phyloP scores from a whole-genome alignment of 768 basidiomycete genomes.

The Rhizopogon vulgaris region DNA sequence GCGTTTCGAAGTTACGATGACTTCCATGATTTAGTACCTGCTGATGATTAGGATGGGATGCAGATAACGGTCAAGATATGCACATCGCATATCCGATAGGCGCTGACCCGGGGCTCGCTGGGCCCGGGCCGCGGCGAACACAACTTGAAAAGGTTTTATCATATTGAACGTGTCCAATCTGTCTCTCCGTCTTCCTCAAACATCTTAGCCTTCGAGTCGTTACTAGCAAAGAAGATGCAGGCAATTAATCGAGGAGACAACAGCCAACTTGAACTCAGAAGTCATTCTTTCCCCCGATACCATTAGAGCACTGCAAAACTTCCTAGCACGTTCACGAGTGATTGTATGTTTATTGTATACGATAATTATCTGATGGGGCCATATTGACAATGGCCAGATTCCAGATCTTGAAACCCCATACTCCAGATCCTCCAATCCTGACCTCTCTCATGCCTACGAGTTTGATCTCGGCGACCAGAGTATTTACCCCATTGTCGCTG shows the following conservation, averaged over 20 bases:
- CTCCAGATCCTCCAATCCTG: constrained; percentile 8
- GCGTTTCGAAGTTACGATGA: constrained; percentile 38
- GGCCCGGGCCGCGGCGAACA: too few species aligned
- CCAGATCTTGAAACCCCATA: background rate
- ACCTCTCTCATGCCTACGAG: constrained; percentile 7
- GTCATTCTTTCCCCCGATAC: background rate
- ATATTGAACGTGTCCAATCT: too few species aligned
- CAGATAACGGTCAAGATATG: too few species aligned
- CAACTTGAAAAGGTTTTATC: too few species aligned
- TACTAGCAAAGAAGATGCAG: background rate
- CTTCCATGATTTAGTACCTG: constrained; percentile 1
- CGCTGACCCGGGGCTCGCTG: too few species aligned
- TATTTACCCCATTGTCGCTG: constrained; percentile 9
- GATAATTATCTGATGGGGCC: background rate
- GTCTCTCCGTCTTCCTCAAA: background rate
- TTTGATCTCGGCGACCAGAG: constrained; percentile 2
- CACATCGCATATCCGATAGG: too few species aligned
- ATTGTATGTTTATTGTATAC: background rate
- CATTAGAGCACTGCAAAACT: background rate
- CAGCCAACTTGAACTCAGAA: too few species aligned
- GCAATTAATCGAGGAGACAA: background rate
- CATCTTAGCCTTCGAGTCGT: constrained; percentile 2
- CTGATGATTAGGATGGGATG: too few species aligned
- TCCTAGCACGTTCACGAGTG: background rate
- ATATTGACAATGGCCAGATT: background rate